These are phyloP conservation scores for Moesziomyces antarcticus DNA, from an alignment of 1,284 basidiomycete species.

Conservation along the genomic window DNA sequence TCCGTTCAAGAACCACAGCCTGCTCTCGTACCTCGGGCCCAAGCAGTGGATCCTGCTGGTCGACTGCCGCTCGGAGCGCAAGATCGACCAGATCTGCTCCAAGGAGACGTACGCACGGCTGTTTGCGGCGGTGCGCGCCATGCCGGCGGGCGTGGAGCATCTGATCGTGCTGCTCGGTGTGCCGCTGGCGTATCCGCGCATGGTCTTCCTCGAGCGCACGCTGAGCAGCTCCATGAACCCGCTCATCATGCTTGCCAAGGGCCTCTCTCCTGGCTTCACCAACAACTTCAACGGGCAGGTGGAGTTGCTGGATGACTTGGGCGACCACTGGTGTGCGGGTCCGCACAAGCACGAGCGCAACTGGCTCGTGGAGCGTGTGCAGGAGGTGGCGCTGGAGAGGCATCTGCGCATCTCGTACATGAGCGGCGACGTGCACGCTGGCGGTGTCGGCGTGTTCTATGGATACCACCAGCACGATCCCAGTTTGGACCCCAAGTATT, in stretches of 20 bases:
- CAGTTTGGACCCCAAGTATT: constrained; percentile 59
- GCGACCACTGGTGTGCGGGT: constrained; percentile 80
- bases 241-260: constrained; percentile 62
- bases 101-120: constrained; percentile 57
- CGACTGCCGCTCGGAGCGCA: constrained; percentile 66
- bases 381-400: constrained; percentile 58
- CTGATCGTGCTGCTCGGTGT: constrained; percentile 66
- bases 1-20: constrained; percentile 60
- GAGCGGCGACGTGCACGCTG: constrained; percentile 65
- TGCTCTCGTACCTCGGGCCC: constrained; percentile 64
- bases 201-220: constrained; percentile 65
- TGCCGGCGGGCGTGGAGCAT: constrained; percentile 63
- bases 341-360: constrained; percentile 85
- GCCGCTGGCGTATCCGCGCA: constrained; percentile 66
- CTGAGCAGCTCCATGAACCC: constrained; percentile 62
- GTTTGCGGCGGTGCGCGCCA: constrained; percentile 46
- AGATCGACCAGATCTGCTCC: constrained; percentile 62
- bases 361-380: constrained; percentile 78
- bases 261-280: constrained; percentile 55
- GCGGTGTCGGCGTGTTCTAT: constrained; percentile 52
- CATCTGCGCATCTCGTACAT: constrained; percentile 61
- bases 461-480: constrained; percentile 56
- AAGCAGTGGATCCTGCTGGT: constrained; percentile 63
- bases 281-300: constrained; percentile 67
- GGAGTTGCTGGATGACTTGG: constrained; percentile 67